Evolutionary conservation across 139 green algal genomes (phyloP), one percentile per base, ranked within the genome.

Genomic region (Tetraselmis chui): DNA sequence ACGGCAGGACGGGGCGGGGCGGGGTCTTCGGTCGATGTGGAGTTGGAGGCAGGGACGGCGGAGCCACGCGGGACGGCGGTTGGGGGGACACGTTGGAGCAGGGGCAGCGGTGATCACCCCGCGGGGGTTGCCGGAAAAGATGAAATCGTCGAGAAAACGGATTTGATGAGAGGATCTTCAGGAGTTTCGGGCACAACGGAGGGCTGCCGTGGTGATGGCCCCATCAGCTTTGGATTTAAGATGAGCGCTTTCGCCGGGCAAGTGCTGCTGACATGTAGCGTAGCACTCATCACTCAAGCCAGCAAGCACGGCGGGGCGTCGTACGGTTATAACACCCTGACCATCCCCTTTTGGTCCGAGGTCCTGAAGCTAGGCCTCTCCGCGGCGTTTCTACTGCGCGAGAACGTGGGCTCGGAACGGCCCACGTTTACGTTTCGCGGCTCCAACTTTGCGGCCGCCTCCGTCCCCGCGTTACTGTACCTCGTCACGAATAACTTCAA

Each of bases 401-500:
- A 67, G 45, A 67, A 67, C 45, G 45, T 18, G 45, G 45, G 45
- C 45, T 5, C 45, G 11, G 45, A 67, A 18, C 45, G 45, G 11
- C 45, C 45, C 45, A 67, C 45, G 5, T 67, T 67, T 67, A 18
- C 18, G 45, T 18, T 67, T 67, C 45, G 45, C 5, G 45, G 45
- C 45, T 5, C 45, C 74, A 77, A 77, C 25, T 28, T 77, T 2
- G 25, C 23, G 5, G n/a, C 74, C 23, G 25, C 74, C 26, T 22
- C 74, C 74, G 74, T 77, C 2, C 74, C 74, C 74, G 25, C 74
- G 25, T 23, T 77, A 2, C 74, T 77, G 23, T 77, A 77, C 74
- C n/a, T 77, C n/a, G 28, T 77, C 25, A 77, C 74, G 2, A 77
- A 77, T 23, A 77, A 77, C 74, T 25, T 77, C 74, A 77, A 77